Conservation (phyloP, 345 rosid species). For the Geranium rotundifolium region DNA sequence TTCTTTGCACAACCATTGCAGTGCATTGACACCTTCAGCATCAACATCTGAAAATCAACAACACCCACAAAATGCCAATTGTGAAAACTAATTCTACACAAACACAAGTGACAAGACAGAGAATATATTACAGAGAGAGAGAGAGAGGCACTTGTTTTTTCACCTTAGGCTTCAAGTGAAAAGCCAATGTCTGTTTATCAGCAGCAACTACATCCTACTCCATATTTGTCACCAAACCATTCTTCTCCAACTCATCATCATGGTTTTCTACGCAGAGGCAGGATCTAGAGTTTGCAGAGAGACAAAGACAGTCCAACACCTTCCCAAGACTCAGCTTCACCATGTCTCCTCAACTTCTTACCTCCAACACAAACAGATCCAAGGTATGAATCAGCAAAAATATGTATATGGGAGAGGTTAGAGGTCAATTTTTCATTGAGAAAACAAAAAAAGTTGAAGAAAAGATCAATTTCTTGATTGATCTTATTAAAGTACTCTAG, state of each 20-base stretch:
- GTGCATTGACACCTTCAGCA: conserved; percentile 87
- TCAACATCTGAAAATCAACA: conserved; percentile 48
- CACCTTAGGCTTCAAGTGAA: conserved; percentile 81
- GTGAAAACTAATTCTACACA: no score
- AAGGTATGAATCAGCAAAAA: no score
- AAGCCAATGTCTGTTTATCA: conserved; percentile 54
- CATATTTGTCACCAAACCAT: conserved; percentile 29
- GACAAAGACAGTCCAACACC: conserved; percentile 36
- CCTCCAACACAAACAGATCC: no score
- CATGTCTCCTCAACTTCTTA: conserved; percentile 16
- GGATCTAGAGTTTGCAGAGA: conserved; percentile 39
- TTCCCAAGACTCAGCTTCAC: conserved; percentile 45
- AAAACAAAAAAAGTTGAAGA: conserved; percentile 4
- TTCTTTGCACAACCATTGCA: conserved; percentile 86
- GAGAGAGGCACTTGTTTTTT: background rate
- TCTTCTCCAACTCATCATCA: conserved; percentile 32
- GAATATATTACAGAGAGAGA: background rate
- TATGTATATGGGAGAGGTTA: conserved; percentile 1
- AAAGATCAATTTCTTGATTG: no score
- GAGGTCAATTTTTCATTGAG: conserved; percentile 19
- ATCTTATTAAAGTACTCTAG: no score
- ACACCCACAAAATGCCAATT: background rate
- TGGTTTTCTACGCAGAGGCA: conserved; percentile 47
- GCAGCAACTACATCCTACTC: conserved; percentile 49
- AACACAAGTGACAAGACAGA: no score